Conservation (phyloP, 2,329 filamentous ascomycete genomes). For the Botrytis squamosa region DNA sequence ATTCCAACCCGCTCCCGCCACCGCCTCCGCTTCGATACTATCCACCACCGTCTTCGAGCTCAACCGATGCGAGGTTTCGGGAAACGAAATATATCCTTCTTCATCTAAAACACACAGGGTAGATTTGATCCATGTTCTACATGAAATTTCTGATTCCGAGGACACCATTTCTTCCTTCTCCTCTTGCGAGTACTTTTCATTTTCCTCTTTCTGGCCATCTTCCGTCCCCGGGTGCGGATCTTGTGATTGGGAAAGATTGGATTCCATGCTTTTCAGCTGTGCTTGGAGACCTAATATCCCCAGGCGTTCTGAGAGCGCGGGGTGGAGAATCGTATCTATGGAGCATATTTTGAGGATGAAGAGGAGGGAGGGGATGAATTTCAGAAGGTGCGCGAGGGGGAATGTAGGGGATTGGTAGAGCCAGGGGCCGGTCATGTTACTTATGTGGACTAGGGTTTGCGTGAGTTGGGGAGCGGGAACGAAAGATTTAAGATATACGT, state of each 20-base stretch:
- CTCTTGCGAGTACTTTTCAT: background rate
- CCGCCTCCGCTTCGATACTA: slow-evolving; percentile 1
- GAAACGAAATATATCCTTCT: slow-evolving; percentile 4
- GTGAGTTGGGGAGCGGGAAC: background rate
- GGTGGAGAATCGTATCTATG: background rate
- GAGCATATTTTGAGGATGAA: slow-evolving; percentile 4
- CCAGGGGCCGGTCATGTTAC: background rate
- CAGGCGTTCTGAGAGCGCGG: background rate
- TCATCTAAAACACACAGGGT: background rate
- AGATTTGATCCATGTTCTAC: background rate
- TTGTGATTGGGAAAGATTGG: background rate
- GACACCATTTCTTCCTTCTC: too few relatives aligned
- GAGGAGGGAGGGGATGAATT: slow-evolving; percentile 11
- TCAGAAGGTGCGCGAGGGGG: background rate
- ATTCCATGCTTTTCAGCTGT: background rate
- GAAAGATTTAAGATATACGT: background rate
- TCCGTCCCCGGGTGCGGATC: background rate
- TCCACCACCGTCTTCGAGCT: slow-evolving; percentile 20
- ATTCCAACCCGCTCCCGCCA: background rate
- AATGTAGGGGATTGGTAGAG: slow-evolving; percentile 1
- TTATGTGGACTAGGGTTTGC: background rate
- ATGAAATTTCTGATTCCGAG: background rate
- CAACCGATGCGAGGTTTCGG: background rate
- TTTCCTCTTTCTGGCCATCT: background rate
- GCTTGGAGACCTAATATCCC: background rate